These are phyloP conservation scores for Amanita pallidorosea DNA, from an alignment of 768 basidiomycete species.

Conservation along the genomic window DNA sequence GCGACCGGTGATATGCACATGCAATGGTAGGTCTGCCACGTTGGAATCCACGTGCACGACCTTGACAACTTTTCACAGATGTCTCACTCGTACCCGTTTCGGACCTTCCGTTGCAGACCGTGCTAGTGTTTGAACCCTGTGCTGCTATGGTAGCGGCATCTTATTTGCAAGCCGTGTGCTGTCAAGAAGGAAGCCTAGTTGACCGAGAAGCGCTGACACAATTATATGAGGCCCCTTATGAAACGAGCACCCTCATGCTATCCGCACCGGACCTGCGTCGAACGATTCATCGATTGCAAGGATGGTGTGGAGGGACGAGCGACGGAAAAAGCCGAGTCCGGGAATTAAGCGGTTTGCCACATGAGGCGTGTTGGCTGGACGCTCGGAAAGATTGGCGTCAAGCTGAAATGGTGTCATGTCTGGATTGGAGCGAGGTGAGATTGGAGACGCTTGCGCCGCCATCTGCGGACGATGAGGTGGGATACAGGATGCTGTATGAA, in stretches of 20 bases:
- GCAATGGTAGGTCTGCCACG: conserved; percentile 60
- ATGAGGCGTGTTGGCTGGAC: neutral
- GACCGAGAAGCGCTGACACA: conserved; percentile 27
- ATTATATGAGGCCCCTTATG: conserved; percentile 31
- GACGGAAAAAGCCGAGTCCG: neutral
- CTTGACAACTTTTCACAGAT: conserved; percentile 34
- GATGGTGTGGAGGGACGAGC: conserved; percentile 26
- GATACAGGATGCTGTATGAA: conserved; percentile 30
- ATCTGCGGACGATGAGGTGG: conserved; percentile 16
- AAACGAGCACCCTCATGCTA: conserved; percentile 15
- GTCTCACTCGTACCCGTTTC: conserved; percentile 54
- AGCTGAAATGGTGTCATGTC: conserved; percentile 41
- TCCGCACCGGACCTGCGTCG: conserved; percentile 49
- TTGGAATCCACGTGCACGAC: conserved; percentile 5
- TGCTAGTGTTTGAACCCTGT: conserved; percentile 56
- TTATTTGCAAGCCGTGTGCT: conserved; percentile 59
- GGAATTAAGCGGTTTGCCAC: neutral
- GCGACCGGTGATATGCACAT: conserved; percentile 88
- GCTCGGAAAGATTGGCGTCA: conserved; percentile 6
- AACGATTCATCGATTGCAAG: conserved; percentile 54
- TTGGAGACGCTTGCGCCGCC: too few relatives aligned
- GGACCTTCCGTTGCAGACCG: conserved; percentile 70
- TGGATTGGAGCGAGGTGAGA: conserved; percentile 20
- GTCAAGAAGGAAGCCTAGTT: conserved; percentile 41
- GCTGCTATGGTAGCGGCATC: conserved; percentile 41